Evolutionary conservation across 176 grass and related monocot genomes (phyloP).

Genomic region (Neostapfia colusana): DNA sequence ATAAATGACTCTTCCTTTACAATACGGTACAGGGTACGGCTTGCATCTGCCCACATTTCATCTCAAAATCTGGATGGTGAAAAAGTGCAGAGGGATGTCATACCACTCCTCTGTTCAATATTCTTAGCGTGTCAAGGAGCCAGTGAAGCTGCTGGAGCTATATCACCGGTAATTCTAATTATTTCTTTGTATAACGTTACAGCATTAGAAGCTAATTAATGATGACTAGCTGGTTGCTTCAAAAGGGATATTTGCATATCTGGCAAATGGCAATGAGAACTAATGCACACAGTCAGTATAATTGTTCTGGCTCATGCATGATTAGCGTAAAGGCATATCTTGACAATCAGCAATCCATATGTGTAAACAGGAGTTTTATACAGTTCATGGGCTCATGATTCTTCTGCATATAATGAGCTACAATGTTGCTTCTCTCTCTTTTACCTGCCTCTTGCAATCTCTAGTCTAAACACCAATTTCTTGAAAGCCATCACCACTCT

Average conservation of each 20-base stretch:
- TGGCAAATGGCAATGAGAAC: constrained; percentile 26
- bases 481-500: neutral
- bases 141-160: constrained; percentile 57
- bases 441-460: neutral
- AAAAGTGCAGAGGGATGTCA: constrained; percentile 68
- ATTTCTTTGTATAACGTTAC: constrained; percentile 4
- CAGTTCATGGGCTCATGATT: neutral
- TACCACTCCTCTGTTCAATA: constrained; percentile 91
- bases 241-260: neutral
- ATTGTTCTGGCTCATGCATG: neutral
- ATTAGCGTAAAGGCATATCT: constrained; percentile 1
- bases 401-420: neutral
- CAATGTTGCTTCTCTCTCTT: neutral
- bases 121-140: constrained; percentile 88
- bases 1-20: constrained; percentile 18
- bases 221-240: constrained; percentile 11
- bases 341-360: neutral
- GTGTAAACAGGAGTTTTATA: neutral
- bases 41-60: constrained; percentile 74
- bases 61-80: constrained; percentile 43
- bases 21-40: constrained; percentile 60
- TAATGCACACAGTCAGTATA: neutral
- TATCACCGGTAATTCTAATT: constrained; percentile 55
- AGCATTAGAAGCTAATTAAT: constrained; percentile 19
- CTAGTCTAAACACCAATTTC: no score